Percentiles rank a stretch among this genome's conserved stretches.
phyloP scores from a whole-genome alignment of 179 eudicot species.

The Corrigiola litoralis region DNA sequence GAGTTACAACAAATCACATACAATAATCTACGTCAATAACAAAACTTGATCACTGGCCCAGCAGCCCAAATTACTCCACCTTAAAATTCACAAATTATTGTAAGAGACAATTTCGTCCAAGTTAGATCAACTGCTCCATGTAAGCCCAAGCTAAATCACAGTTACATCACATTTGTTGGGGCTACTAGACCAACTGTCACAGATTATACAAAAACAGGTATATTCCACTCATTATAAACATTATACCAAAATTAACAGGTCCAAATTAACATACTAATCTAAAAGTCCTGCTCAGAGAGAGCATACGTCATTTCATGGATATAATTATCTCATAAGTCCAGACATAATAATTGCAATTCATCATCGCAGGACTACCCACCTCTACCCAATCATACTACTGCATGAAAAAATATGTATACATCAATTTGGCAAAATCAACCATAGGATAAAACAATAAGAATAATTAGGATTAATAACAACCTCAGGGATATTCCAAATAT shows the following conservation, averaged over 20 bases:
- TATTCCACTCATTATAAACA: too few relatives aligned
- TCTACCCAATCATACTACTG: not conserved
- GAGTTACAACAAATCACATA: too few relatives aligned
- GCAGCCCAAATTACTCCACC: too few relatives aligned
- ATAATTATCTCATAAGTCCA: slow-evolving; percentile 21
- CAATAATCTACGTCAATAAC: too few relatives aligned
- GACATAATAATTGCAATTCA: slow-evolving; percentile 25
- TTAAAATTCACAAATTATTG: too few relatives aligned
- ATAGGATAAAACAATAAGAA: not conserved
- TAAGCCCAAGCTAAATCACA: too few relatives aligned
- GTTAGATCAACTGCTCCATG: too few relatives aligned
- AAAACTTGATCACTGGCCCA: too few relatives aligned
- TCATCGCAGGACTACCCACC: slow-evolving; percentile 3
- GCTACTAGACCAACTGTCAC: too few relatives aligned
- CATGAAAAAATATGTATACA: not conserved
- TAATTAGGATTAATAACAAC: not conserved
- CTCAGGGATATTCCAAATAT: slow-evolving; percentile 16
- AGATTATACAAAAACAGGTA: too few relatives aligned
- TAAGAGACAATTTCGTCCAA: too few relatives aligned
- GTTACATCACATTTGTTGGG: too few relatives aligned
- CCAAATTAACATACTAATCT: not conserved
- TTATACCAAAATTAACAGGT: not conserved
- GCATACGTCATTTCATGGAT: slow-evolving; percentile 9
- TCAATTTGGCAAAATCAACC: not conserved
- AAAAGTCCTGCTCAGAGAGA: slow-evolving; percentile 17